Evolutionary conservation across 2,329 filamentous ascomycete species (phyloP).

Genomic region (Xylaria sp.): DNA sequence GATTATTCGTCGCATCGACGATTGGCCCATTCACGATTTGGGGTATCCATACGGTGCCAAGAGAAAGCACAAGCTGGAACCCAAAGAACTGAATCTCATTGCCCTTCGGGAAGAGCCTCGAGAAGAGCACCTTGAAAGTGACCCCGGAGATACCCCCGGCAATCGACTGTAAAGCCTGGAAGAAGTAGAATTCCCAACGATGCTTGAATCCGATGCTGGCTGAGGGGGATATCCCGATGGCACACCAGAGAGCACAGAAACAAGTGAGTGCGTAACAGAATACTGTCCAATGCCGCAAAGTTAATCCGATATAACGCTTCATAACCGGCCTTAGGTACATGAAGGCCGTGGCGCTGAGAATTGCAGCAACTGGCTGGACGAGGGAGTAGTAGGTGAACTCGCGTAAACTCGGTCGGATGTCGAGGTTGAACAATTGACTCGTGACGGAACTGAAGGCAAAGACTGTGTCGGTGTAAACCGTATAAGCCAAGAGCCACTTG

Average conservation of each 20-base stretch:
- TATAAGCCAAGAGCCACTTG: constrained; percentile 11
- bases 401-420: constrained; percentile 9
- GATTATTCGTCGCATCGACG: constrained; percentile 16
- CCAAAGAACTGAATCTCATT: constrained; percentile 14
- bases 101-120: constrained; percentile 11
- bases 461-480: constrained; percentile 9
- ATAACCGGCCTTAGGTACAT: background rate
- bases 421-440: constrained; percentile 14
- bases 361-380: constrained; percentile 2
- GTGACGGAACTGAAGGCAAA: constrained; percentile 14
- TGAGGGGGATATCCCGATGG: constrained; percentile 6
- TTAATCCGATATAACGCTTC: background rate
- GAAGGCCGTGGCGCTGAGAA: background rate
- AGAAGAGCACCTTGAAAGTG: constrained; percentile 11
- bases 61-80: constrained; percentile 11
- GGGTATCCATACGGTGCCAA: constrained; percentile 15
- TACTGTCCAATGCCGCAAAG: constrained; percentile 7
- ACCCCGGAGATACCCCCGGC: background rate
- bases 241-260: constrained; percentile 8
- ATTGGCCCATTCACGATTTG: constrained; percentile 16
- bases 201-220: constrained; percentile 9
- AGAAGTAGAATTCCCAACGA: constrained; percentile 18
- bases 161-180: constrained; percentile 10
- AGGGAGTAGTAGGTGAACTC: constrained; percentile 21
- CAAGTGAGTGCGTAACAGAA: constrained; percentile 13